Evolutionary conservation across 805 yeast genomes (phyloP).

Genomic region (Sugiyamaella mastotermitis): DNA sequence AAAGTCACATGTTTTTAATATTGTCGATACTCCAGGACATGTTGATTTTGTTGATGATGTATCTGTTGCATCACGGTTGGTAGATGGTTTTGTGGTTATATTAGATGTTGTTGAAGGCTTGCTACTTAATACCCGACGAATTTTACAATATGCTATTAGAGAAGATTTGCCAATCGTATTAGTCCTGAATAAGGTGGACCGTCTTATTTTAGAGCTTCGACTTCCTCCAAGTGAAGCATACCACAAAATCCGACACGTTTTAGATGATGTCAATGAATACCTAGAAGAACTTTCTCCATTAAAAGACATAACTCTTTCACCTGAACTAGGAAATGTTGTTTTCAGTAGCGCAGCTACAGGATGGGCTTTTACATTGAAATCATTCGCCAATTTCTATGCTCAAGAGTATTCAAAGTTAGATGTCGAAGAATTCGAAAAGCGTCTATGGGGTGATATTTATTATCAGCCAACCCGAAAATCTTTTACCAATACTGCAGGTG

Average conservation of each 20-base stretch:
- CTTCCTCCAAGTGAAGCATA: slow-evolving; percentile 71
- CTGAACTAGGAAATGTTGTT: slow-evolving; percentile 58
- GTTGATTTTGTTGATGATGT: slow-evolving; percentile 75
- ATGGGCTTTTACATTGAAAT: slow-evolving; percentile 58
- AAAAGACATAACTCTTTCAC: slow-evolving; percentile 41
- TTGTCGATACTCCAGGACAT: slow-evolving; percentile 92
- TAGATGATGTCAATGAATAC: slow-evolving; percentile 59
- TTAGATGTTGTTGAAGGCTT: slow-evolving; percentile 87
- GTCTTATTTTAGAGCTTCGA: slow-evolving; percentile 73
- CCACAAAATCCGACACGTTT: slow-evolving; percentile 52
- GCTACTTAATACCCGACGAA: slow-evolving; percentile 43
- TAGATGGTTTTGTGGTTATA: slow-evolving; percentile 63
- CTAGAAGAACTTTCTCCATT: slow-evolving; percentile 28
- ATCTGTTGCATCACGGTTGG: slow-evolving; percentile 47
- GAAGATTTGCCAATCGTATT: slow-evolving; percentile 49
- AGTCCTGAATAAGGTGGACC: slow-evolving; percentile 75
- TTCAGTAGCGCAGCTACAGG: slow-evolving; percentile 66
- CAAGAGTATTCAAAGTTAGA: slow-evolving; percentile 30
- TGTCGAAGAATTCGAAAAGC: slow-evolving; percentile 39
- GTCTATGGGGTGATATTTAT: slow-evolving; percentile 75
- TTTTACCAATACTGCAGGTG: slow-evolving; percentile 30
- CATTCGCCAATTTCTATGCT: slow-evolving; percentile 53
- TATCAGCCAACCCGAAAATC: slow-evolving; percentile 39
- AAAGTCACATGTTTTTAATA: slow-evolving; percentile 52
- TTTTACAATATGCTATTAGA: slow-evolving; percentile 47